phyloP scores from a whole-genome alignment of 495 filamentous ascomycete genomes.

The Podospora australis region DNA sequence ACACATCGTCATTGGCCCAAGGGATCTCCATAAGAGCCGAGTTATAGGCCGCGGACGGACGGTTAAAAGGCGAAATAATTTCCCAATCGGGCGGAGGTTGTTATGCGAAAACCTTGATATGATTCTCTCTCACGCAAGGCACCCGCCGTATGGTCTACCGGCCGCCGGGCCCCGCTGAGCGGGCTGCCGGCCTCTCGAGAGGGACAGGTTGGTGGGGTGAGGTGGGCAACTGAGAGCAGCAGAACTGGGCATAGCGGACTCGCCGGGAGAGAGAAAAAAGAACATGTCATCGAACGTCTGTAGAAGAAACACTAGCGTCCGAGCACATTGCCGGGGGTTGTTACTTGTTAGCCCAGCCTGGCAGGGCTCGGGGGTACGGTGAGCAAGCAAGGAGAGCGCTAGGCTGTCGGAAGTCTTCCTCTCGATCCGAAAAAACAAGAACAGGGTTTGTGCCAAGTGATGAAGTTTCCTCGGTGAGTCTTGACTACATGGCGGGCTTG shows the following conservation, averaged over 20 bases:
- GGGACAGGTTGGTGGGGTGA: too few relatives aligned
- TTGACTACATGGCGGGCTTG: too few relatives aligned
- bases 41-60: slow-evolving; percentile 30
- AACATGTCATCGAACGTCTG: slow-evolving; percentile 35
- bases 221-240: slow-evolving; percentile 10
- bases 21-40: slow-evolving; percentile 38
- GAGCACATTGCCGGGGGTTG: slow-evolving; percentile 14
- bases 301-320: slow-evolving; percentile 29
- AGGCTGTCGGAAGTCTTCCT: neutral
- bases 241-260: slow-evolving; percentile 15
- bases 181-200: neutral
- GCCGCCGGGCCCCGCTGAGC: too few relatives aligned
- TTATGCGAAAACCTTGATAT: slow-evolving; percentile 27
- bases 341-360: slow-evolving; percentile 13
- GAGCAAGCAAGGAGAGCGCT: too few relatives aligned
- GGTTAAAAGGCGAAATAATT: slow-evolving; percentile 39
- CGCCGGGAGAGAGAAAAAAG: slow-evolving; percentile 24
- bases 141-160: neutral
- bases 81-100: slow-evolving; percentile 36
- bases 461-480: too few relatives aligned
- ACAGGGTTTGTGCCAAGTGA: neutral
- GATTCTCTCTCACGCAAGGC: neutral
- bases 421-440: neutral
- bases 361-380: slow-evolving; percentile 5
- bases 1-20: slow-evolving; percentile 34